Base-by-base conservation (phyloP, 306 rosid species). In the Ormosia semicastrata region DNA sequence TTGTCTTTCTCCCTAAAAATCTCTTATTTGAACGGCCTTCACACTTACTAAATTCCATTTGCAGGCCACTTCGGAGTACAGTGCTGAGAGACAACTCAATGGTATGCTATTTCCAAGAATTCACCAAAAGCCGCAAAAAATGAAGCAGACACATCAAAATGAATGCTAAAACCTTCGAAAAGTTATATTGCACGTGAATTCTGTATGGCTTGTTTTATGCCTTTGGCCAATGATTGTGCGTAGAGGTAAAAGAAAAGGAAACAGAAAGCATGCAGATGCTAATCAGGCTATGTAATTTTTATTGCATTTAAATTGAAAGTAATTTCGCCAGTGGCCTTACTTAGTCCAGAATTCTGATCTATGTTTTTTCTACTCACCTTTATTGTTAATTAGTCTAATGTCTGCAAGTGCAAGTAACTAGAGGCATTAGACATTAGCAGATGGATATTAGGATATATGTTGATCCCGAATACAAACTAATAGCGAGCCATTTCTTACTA, bases 1-100 rank as follows among this genome's bases (percentile, higher is more conserved):
- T 52, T n/a, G 24, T 52, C 58, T 5, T n/a, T 14, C 58, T 52
- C 58, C 17, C 18, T 14, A 5, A 52, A 11, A 50, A 4, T 14
- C 6, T 14, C 24, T n/a, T 5, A 52, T 52, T n/a, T 43, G 3
- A 46, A 46, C 52, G 10, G 52, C 52, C 5, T 82, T 83, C 73
- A 10, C 53, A 50, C 39, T 29, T 15, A 63, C 46, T 37, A 59
- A 66, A 44, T 62, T 62, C 17, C 71, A 2, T 82, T 87, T 88
- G 81, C 93, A 95, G 99, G 99, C 94, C n/a, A 88, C 88, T 0
- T 95, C 99, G 0, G 98, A 93, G 75, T 93, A 90, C 79, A 75
- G 97, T 66, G 99, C 99, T 0, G 98, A 95, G 90, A 90, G 93
- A 77, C 96, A 89, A 52, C 91, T 95, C 71, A 92, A 92, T 82